Conservation (phyloP, 257 asterid genomes). For the Ilex aquifolium region DNA sequence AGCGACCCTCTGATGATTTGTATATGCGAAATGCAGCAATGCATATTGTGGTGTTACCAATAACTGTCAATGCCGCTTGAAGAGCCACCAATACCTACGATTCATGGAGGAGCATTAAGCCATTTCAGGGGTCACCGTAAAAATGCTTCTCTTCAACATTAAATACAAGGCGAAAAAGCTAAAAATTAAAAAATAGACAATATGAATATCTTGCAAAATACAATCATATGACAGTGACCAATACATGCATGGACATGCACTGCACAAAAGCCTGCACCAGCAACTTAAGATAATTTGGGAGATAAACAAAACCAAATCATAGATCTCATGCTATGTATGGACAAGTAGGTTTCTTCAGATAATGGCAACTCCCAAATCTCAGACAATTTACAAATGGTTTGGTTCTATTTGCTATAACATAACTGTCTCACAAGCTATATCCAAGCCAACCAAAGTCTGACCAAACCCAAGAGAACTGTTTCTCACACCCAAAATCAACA, state of each 20-base stretch:
- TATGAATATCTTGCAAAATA: not conserved
- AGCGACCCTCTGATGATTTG: slow-evolving; percentile 45
- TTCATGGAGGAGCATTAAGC: not conserved
- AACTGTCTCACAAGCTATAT: too few species aligned
- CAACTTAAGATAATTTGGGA: not conserved
- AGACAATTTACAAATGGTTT: too few species aligned
- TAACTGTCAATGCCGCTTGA: slow-evolving; percentile 91
- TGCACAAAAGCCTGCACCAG: not conserved
- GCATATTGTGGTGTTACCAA: slow-evolving; percentile 89
- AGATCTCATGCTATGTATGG: too few species aligned
- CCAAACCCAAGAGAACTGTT: too few species aligned
- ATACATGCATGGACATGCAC: not conserved
- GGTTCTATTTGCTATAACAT: too few species aligned
- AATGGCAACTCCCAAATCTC: too few species aligned
- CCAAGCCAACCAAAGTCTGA: too few species aligned
- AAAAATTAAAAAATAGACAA: not conserved
- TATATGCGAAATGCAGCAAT: slow-evolving; percentile 89
- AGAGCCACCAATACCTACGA: slow-evolving; percentile 78
- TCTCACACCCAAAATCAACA: too few species aligned
- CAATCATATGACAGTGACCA: not conserved
- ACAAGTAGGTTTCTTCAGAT: too few species aligned
- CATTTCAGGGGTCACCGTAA: not conserved
- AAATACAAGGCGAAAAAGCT: not conserved
- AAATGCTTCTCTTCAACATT: not conserved
- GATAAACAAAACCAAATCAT: not conserved